These are phyloP conservation scores for Inga laurina DNA, from an alignment of 306 rosid species.

Conservation along the genomic window DNA sequence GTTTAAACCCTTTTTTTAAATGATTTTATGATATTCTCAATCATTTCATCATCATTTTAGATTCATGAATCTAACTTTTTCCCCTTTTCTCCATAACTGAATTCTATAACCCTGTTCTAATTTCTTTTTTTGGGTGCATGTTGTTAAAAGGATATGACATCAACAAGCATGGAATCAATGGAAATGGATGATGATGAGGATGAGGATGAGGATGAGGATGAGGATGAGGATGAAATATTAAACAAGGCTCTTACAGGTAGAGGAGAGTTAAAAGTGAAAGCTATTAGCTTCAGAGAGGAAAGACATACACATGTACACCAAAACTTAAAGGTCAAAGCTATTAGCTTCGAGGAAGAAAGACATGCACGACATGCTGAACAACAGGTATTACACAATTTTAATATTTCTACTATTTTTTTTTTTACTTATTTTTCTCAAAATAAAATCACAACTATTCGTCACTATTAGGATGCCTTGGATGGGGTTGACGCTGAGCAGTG, in stretches of 20 bases:
- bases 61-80: no score
- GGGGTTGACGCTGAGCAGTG: no score
- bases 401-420: no score
- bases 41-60: not conserved
- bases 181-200: slow-evolving; percentile 61
- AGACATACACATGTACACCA: not conserved
- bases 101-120: no score
- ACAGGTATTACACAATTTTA: no score
- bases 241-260: slow-evolving; percentile 74
- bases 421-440: no score
- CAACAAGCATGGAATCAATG: slow-evolving; percentile 26
- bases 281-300: slow-evolving; percentile 63
- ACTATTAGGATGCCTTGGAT: no score
- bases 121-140: not conserved
- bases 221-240: slow-evolving; percentile 51
- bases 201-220: slow-evolving; percentile 53
- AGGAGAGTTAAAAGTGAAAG: slow-evolving; percentile 83
- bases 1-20: no score
- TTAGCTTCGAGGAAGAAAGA: slow-evolving; percentile 68
- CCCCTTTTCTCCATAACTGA: no score
- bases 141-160: slow-evolving; percentile 47
- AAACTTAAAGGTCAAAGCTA: slow-evolving; percentile 55
- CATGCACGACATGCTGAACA: not conserved
- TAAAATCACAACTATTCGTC: no score
- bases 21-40: no score